Conservation (phyloP, 1,139 yeast species). For the Taphrina flavorubra region DNA sequence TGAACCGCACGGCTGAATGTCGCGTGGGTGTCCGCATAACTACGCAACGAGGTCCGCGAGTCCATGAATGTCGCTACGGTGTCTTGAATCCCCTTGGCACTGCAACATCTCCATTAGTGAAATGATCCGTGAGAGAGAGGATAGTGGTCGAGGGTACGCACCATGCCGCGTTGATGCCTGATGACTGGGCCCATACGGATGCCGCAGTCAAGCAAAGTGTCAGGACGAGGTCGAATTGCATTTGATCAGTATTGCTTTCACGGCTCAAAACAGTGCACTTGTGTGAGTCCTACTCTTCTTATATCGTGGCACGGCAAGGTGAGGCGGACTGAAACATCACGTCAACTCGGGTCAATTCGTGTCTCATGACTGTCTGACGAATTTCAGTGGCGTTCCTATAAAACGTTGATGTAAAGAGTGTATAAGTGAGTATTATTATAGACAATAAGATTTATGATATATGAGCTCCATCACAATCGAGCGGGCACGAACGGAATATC, state of each 20-base stretch:
- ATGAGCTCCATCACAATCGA: slow-evolving; percentile 1
- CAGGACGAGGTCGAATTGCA: slow-evolving; percentile 1
- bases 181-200: neutral
- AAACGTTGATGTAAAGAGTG: slow-evolving; percentile 5
- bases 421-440: neutral
- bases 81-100: slow-evolving; percentile 1
- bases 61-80: neutral
- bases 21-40: slow-evolving; percentile 10
- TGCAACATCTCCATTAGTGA: neutral
- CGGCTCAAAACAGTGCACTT: neutral
- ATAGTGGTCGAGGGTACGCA: neutral
- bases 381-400: neutral
- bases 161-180: slow-evolving; percentile 12
- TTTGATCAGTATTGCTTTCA: neutral
- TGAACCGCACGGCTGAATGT: neutral
- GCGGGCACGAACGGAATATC: slow-evolving; percentile 31
- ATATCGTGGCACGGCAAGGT: neutral
- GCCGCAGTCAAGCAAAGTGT: neutral
- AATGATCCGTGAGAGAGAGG: neutral
- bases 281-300: neutral
- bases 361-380: neutral
- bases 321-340: neutral
- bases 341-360: neutral
- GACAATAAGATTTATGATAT: neutral
- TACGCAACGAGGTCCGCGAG: neutral